These are phyloP conservation scores for Bipolaris cookei DNA, from an alignment of 2,329 filamentous ascomycete species.

Conservation along the genomic window DNA sequence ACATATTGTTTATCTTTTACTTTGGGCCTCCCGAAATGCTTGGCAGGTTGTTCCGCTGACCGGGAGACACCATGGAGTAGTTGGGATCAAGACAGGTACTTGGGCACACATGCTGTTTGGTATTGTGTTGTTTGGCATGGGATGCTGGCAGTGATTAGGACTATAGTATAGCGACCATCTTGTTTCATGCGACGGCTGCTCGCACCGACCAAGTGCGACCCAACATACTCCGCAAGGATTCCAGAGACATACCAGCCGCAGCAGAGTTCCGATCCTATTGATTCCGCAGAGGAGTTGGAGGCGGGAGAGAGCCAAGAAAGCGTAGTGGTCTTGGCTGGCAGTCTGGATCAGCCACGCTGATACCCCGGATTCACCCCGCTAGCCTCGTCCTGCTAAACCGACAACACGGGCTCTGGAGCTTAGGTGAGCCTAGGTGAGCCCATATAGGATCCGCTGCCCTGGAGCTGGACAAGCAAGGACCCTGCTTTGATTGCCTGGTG, in stretches of 20 bases:
- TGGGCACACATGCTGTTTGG: conserved; percentile 1
- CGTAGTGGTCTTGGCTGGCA: conserved; percentile 35
- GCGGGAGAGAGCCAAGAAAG: conserved; percentile 36
- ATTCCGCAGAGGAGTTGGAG: conserved; percentile 16
- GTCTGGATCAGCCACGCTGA: conserved; percentile 46
- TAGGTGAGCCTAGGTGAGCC: neutral
- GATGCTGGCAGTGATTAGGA: conserved; percentile 11
- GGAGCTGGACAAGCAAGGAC: neutral
- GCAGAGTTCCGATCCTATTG: conserved; percentile 1
- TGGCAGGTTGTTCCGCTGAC: conserved; percentile 6
- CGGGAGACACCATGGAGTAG: conserved; percentile 11
- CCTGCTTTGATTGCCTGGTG: neutral
- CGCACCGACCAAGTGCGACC: neutral
- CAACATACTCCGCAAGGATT: neutral
- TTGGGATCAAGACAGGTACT: conserved; percentile 7
- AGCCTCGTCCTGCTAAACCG: conserved; percentile 5
- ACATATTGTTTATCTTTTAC: conserved; percentile 7
- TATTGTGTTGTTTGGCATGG: conserved; percentile 7
- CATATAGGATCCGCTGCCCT: conserved; percentile 1
- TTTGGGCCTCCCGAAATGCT: conserved; percentile 3
- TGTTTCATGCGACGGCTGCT: conserved; percentile 8
- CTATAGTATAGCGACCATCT: conserved; percentile 5
- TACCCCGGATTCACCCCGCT: conserved; percentile 28
- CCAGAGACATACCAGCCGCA: neutral
- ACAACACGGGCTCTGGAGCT: conserved; percentile 8